Evolutionary conservation across 2,329 filamentous ascomycete species (phyloP).

Genomic region (Fusarium vanettenii): DNA sequence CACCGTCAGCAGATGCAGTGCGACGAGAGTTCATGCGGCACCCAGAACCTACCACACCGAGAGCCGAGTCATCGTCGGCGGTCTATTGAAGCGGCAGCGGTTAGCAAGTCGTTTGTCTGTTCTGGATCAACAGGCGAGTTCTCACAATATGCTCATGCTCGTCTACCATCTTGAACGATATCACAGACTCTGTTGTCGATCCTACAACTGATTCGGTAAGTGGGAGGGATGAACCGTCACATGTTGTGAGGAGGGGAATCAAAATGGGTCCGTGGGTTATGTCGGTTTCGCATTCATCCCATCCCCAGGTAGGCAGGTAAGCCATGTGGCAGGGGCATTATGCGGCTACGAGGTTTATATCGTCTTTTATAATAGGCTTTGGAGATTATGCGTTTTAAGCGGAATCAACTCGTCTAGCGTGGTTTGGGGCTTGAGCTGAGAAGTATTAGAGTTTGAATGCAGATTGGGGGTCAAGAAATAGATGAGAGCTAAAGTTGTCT

Average conservation of each 20-base stretch:
- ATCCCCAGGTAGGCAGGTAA: neutral
- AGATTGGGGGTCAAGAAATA: neutral
- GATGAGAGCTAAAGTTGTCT: neutral
- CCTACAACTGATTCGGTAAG: neutral
- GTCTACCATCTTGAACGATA: neutral
- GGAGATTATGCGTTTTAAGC: neutral
- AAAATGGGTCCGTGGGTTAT: neutral
- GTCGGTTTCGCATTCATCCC: neutral
- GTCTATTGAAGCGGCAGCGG: neutral
- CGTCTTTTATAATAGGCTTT: neutral
- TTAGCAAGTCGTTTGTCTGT: neutral
- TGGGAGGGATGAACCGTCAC: neutral
- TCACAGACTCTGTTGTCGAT: neutral
- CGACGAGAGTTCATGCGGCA: neutral
- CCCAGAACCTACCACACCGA: neutral
- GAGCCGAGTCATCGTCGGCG: slow-evolving; percentile 1
- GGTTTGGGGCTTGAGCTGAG: neutral
- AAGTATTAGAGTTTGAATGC: neutral
- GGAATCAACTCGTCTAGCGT: neutral
- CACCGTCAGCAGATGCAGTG: neutral
- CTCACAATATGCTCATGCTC: neutral
- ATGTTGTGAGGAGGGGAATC: neutral
- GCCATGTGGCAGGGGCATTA: neutral
- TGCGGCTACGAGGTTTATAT: neutral
- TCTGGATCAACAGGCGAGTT: neutral